A percentile compares a stretch with the other conserved stretches of the same genome.
phyloP scores from a whole-genome alignment of 768 basidiomycete genomes.

The Boletus tylopilopsis region DNA sequence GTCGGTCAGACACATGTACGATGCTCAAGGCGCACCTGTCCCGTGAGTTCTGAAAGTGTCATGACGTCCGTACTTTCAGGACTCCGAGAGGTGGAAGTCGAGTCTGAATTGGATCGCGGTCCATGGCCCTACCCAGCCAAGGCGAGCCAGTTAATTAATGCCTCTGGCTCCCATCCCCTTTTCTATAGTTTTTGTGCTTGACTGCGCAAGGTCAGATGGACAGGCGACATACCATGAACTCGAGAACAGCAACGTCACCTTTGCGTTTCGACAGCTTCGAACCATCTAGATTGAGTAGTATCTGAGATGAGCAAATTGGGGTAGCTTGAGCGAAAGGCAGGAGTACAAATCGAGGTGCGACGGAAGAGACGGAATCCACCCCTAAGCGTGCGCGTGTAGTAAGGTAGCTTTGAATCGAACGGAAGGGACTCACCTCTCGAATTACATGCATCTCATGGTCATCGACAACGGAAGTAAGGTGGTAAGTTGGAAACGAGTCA shows the following conservation, averaged over 20 bases:
- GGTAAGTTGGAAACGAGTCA: conserved; percentile 93
- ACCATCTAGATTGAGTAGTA: no score
- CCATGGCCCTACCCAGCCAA: conserved; percentile 88
- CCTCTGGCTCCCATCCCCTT: conserved; percentile 86
- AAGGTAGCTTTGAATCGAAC: background rate
- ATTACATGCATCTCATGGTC: conserved; percentile 98
- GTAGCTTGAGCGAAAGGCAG: conserved; percentile 64
- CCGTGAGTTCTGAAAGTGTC: conserved; percentile 61
- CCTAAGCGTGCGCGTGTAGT: conserved; percentile 45
- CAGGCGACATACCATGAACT: conserved; percentile 66
- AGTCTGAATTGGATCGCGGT: conserved; percentile 32
- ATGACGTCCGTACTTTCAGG: conserved; percentile 66
- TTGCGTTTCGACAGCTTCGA: conserved; percentile 93
- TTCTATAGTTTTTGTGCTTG: conserved; percentile 39
- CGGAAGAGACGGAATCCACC: conserved; percentile 94
- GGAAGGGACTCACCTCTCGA: conserved; percentile 60
- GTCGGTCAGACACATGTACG: background rate
- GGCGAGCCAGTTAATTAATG: conserved; percentile 90
- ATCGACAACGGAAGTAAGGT: conserved; percentile 92
- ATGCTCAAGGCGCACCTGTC: conserved; percentile 41
- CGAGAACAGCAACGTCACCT: conserved; percentile 81
- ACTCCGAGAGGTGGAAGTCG: conserved; percentile 33
- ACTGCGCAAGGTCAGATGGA: background rate
- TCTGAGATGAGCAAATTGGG: conserved; percentile 90
- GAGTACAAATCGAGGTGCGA: conserved; percentile 89